Evolutionary conservation across 2,329 filamentous ascomycete genomes (phyloP), one percentile per base, ranked within the genome.

Genomic region (Dothidotthia symphoricarpi): DNA sequence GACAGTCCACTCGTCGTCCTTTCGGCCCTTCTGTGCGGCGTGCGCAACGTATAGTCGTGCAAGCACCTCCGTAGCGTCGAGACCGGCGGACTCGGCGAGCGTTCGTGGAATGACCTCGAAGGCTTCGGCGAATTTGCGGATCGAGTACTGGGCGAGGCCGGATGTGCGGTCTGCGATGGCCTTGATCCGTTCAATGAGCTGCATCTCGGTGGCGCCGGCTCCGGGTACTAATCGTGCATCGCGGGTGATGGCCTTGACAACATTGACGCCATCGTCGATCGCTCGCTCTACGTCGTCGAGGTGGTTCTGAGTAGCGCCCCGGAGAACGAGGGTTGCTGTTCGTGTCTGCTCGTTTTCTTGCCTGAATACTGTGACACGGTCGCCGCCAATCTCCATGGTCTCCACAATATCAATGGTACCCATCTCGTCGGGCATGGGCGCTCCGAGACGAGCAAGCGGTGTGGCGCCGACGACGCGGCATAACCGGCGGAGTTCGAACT

Each of bases 381-480:
- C 93, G 56, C 93, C 93, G 50, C 93, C 93, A 66, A 98, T 97
- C 72, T 98, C 93, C 29, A 94, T 78, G 1, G 94, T 97, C 78
- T 98, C 93, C 22, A 98, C 93, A 40, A 98, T 70, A 66, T 98
- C 93, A 49, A 98, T 82, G 57, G 73, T 85, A 51, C 93, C 93
- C 90, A 95, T 97, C 77, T 98, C 93, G 57, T 98, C 93, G n/a
- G 94, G 93, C 93, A 98, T 98, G 29, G 93, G 93, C 12, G 94
- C 93, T 50, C 93, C 93, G 31, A 98, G 77, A 58, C 93, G 85
- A 36, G 94, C 94, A 47, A 98, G 79, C n/a, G 93, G 93, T 11
- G 93, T 96, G 39, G 93, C 93, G 47, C 91, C 91, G 35, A 97
- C 91, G 16, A 98, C 93, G 47, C 93, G 85, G 78, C 94, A 98